phyloP scores from a whole-genome alignment of 2,329 filamentous ascomycete genomes.

The Xylariaceae sp. region DNA sequence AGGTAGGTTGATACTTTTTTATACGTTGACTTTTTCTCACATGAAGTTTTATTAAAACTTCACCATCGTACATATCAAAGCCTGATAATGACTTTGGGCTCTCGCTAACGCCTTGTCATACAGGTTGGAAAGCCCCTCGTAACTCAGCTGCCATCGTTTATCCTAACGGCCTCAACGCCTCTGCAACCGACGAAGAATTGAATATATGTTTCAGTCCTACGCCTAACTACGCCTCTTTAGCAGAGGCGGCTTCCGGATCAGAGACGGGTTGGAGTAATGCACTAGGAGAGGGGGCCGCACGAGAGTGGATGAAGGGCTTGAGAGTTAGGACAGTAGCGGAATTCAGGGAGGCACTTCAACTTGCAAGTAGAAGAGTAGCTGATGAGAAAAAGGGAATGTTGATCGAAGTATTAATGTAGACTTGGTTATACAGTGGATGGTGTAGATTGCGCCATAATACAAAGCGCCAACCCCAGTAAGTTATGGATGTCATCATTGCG shows the following conservation, averaged over 20 bases:
- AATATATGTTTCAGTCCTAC: conserved; percentile 26
- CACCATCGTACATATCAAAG: no score
- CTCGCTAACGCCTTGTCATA: not conserved
- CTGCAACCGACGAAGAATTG: conserved; percentile 24
- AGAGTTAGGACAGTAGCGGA: conserved; percentile 17
- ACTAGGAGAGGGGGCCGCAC: not conserved
- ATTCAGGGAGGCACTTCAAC: conserved; percentile 15
- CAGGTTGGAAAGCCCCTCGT: conserved; percentile 27
- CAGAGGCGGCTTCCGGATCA: conserved; percentile 24
- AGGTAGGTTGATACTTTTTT: conserved; percentile 31
- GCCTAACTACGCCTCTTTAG: conserved; percentile 25
- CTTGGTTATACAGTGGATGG: not conserved
- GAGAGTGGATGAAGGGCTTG: conserved; percentile 20
- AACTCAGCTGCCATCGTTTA: conserved; percentile 25
- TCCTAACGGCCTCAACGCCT: conserved; percentile 17
- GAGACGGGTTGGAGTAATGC: conserved; percentile 14
- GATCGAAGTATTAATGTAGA: conserved; percentile 22
- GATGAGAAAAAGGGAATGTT: conserved; percentile 21
- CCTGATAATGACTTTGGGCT: not conserved
- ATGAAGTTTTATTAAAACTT: not conserved
- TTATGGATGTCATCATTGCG: no score
- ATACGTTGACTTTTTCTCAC: not conserved
- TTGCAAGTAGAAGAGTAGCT: conserved; percentile 13
- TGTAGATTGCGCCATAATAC: no score
- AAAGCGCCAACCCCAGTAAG: no score